phyloP scores from a whole-genome alignment of 176 grass and related monocot genomes.

The Zoysia japonica region DNA sequence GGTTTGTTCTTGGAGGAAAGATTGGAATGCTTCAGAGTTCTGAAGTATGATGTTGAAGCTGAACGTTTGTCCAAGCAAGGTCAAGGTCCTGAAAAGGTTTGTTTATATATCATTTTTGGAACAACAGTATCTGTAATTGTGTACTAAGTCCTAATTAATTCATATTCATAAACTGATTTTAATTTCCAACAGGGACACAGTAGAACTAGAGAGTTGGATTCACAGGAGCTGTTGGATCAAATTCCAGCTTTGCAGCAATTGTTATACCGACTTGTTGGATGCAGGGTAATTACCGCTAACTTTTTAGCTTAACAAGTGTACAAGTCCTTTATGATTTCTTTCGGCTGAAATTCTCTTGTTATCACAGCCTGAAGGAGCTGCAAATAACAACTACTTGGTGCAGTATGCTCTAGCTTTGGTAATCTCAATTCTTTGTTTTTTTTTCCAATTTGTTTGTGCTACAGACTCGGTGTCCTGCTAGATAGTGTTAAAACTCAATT shows the following conservation, averaged over 20 bases:
- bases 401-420: slow-evolving; percentile 98
- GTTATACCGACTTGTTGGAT: slow-evolving; percentile 92
- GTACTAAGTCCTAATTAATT: slow-evolving; percentile 1
- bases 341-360: neutral
- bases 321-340: neutral
- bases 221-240: slow-evolving; percentile 86
- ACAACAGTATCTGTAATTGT: too few relatives aligned
- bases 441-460: slow-evolving; percentile 13
- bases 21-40: slow-evolving; percentile 90
- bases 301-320: neutral
- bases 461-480: neutral
- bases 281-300: slow-evolving; percentile 59
- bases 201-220: slow-evolving; percentile 84
- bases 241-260: slow-evolving; percentile 96
- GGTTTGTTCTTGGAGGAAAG: slow-evolving; percentile 95
- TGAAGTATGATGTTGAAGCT: slow-evolving; percentile 97
- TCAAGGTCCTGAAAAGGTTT: slow-evolving; percentile 93
- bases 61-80: slow-evolving; percentile 83
- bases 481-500: neutral
- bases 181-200: slow-evolving; percentile 71
- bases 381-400: slow-evolving; percentile 83
- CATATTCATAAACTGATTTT: slow-evolving; percentile 24
- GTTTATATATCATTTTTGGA: slow-evolving; percentile 25
- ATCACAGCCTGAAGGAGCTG: slow-evolving; percentile 87
- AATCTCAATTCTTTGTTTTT: slow-evolving; percentile 39